Conservation (phyloP, 352 stramenopile genomes). For the Lagenidium giganteum region DNA sequence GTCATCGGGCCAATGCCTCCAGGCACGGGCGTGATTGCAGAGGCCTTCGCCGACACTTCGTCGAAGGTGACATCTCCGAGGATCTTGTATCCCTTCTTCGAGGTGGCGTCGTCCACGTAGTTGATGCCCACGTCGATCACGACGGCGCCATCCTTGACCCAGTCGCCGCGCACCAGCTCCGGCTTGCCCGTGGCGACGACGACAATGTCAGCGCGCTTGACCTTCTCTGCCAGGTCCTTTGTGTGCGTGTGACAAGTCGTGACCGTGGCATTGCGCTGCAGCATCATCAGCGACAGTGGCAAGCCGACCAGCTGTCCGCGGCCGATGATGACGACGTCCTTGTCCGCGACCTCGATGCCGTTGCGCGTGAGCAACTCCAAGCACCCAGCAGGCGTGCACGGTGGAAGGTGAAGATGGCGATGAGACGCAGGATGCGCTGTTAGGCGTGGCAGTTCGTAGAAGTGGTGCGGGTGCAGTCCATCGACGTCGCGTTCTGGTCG, state of each 20-base stretch:
- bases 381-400: conserved; percentile 88
- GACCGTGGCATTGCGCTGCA: conserved; percentile 95
- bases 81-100: conserved; percentile 89
- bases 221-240: conserved; percentile 44
- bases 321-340: conserved; percentile 96
- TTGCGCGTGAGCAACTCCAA: conserved; percentile 57
- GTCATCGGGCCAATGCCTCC: conserved; percentile 98
- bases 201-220: conserved; percentile 93
- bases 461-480: conserved; percentile 97
- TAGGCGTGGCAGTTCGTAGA: conserved; percentile 76
- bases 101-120: conserved; percentile 85
- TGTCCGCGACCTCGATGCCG: conserved; percentile 89
- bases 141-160: conserved; percentile 96
- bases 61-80: conserved; percentile 97
- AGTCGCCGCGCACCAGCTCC: conserved; percentile 93
- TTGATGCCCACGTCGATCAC: conserved; percentile 99
- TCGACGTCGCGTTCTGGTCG: conserved; percentile 96
- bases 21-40: conserved; percentile 96
- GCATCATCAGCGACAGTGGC: conserved; percentile 94
- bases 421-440: background rate
- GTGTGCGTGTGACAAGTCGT: conserved; percentile 97
- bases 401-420: conserved; percentile 87
- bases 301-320: conserved; percentile 97
- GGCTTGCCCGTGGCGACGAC: conserved; percentile 93
- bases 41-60: conserved; percentile 74